Base-by-base conservation (phyloP, 2,329 filamentous ascomycete genomes). In the Cadophora sp. region DNA sequence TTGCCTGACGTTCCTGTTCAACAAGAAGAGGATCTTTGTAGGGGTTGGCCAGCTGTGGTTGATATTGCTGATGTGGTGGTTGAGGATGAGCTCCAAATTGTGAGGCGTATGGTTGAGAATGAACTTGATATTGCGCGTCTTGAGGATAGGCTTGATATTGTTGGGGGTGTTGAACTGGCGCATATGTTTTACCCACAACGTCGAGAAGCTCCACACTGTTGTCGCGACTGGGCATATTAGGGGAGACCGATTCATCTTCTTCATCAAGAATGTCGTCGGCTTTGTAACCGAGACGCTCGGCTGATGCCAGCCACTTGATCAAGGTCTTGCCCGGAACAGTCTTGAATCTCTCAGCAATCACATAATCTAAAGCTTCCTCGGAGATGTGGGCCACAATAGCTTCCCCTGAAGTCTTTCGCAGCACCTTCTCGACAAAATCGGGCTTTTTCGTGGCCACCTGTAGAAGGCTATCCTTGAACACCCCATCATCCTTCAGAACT, bases 211-310 rank as follows among this genome's bases (percentile, higher is more conserved):
- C 61, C 18, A 33, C 33, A 39, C 58, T 60, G 5, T 8, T 16
- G 2, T 43, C 30, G 8, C 27, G 45, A 59, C 56, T 62, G 1
- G 56, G 16, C 16, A 62, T 45, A 27, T 62, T 62, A 4, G 66
- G 62, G 4, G 50, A 50, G 11, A 75, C 73, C 11, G 64, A 67
- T 36, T 75, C 73, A 53, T 73, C 70, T 7, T 68, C 68, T 7
- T 73, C 70, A 45, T 75, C 70, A 16, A 76, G 45, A 9, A 73
- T 70, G 62, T 77, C 74, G 9, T 75, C 72, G 9, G 60, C n/a
- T 22, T 62, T 69, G 39, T 71, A 77, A 2, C 75, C 75, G n/a
- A 77, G 66, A 56, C 75, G 62, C 20, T 71, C 66, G 8, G 64
- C 72, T 45, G 68, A 58, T 43, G 73, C 73, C 14, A 77, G 63